phyloP scores from a whole-genome alignment of 2,329 filamentous ascomycete species.

The Didymella pinodella region DNA sequence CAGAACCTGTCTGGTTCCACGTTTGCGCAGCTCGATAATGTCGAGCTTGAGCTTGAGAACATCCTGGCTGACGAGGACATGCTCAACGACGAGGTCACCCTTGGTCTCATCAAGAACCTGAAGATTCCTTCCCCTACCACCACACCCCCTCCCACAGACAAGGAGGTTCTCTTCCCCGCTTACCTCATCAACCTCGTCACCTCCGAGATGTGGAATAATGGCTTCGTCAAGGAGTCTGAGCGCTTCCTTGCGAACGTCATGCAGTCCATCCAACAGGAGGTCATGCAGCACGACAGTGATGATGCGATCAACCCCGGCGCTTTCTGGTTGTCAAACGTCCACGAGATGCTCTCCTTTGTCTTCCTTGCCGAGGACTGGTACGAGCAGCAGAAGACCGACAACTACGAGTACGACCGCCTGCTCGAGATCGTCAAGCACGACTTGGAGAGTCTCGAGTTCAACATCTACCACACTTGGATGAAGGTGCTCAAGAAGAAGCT shows the following conservation, averaged over 20 bases:
- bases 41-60: slow-evolving; percentile 93
- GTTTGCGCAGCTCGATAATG: slow-evolving; percentile 85
- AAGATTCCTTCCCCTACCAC: slow-evolving; percentile 92
- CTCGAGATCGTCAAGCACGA: slow-evolving; percentile 99
- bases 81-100: slow-evolving; percentile 94
- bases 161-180: slow-evolving; percentile 97
- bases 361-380: slow-evolving; percentile 99
- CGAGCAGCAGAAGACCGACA: slow-evolving; percentile 98
- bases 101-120: slow-evolving; percentile 93
- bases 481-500: slow-evolving; percentile 99
- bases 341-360: slow-evolving; percentile 99
- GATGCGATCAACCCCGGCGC: slow-evolving; percentile 96
- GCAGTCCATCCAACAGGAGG: slow-evolving; percentile 99
- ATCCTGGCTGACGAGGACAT: slow-evolving; percentile 94
- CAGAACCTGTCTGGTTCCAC: slow-evolving; percentile 77
- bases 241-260: slow-evolving; percentile 98
- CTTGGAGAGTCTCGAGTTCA: slow-evolving; percentile 97
- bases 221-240: slow-evolving; percentile 99
- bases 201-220: slow-evolving; percentile 99
- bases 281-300: slow-evolving; percentile 98
- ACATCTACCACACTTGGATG: slow-evolving; percentile 99
- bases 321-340: slow-evolving; percentile 99
- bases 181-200: slow-evolving; percentile 99
- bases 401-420: slow-evolving; percentile 97
- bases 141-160: slow-evolving; percentile 90